Evolutionary conservation across 225 moss, liverwort and hornwort species (phyloP).

Genomic region (Straminergon stramineum): DNA sequence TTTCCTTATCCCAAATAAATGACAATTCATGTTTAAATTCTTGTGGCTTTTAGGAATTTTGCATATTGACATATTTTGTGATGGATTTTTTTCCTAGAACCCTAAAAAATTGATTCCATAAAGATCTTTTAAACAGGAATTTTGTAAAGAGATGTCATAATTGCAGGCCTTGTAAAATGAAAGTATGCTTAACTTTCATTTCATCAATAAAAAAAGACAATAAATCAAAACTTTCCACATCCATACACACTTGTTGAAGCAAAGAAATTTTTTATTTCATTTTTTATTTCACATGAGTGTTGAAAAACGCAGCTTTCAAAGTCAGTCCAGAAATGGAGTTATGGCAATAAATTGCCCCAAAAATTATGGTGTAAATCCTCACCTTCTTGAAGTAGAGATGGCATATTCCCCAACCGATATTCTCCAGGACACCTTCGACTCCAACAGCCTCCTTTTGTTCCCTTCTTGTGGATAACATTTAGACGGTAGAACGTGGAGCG

Average conservation of each 20-base stretch:
- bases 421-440: not conserved
- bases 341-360: not conserved
- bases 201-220: not conserved
- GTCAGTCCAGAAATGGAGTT: too few relatives aligned
- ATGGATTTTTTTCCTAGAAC: not conserved
- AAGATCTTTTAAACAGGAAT: not conserved
- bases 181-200: not conserved
- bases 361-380: not conserved
- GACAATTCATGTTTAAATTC: not conserved
- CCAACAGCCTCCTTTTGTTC: not conserved
- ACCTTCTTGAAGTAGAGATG: not conserved
- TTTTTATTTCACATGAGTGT: not conserved
- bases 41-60: not conserved
- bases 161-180: not conserved
- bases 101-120: not conserved
- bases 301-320: not conserved
- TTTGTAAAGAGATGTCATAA: not conserved
- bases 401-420: not conserved
- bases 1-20: not conserved
- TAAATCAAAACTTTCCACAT: not conserved
- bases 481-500: constrained; percentile 2
- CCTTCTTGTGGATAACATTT: constrained; percentile 2
- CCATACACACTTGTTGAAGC: not conserved
- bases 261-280: not conserved
- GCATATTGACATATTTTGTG: too few relatives aligned